Conservation (phyloP, 768 basidiomycete species). For the Lactarius sanguifluus region DNA sequence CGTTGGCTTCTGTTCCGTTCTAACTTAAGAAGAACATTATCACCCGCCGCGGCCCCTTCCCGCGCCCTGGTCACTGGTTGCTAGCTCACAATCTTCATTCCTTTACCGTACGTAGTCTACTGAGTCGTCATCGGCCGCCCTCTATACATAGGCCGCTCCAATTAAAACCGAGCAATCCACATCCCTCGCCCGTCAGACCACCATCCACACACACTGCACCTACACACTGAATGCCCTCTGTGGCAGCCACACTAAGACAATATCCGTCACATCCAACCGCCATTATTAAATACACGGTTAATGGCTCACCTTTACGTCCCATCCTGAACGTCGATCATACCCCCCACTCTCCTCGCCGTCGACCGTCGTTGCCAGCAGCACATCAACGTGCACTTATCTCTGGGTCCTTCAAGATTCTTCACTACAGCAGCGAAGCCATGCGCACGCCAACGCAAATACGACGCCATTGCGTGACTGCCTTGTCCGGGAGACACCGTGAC, state of each 20-base stretch:
- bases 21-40: not conserved
- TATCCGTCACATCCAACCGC: slow-evolving; percentile 7
- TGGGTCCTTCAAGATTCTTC: too few species aligned
- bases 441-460: not conserved
- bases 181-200: not conserved
- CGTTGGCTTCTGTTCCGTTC: not conserved
- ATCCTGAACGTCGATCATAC: slow-evolving; percentile 2
- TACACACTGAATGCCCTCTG: slow-evolving; percentile 9
- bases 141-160: not conserved
- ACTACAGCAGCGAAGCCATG: not conserved
- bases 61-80: slow-evolving; percentile 16
- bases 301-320: not conserved
- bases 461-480: not conserved
- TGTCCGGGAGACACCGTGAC: not conserved
- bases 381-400: not conserved
- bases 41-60: not conserved
- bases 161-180: not conserved
- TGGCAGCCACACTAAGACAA: slow-evolving; percentile 12
- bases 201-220: not conserved
- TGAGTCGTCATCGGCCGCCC: not conserved
- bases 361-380: not conserved
- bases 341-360: not conserved
- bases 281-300: slow-evolving; percentile 3
- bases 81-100: not conserved
- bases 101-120: not conserved